Percentiles rank a stretch among this genome's conserved stretches.
Evolutionary conservation across 2,329 filamentous ascomycete genomes (phyloP).

Genomic region (Hysterium pulicare): DNA sequence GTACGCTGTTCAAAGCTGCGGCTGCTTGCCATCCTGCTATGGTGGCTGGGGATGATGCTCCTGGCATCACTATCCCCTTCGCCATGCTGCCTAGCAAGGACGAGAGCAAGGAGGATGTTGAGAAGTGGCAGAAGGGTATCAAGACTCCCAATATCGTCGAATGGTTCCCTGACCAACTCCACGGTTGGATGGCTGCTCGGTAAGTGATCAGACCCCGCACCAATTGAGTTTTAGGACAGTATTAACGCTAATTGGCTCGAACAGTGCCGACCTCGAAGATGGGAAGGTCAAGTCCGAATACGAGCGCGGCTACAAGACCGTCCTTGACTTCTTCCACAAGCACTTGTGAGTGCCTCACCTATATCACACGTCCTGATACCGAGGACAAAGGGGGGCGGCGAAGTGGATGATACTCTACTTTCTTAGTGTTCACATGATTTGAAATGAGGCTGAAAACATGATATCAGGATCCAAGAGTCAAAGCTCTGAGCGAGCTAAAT

Average conservation of each 20-base stretch:
- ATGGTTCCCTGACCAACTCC: slow-evolving; percentile 48
- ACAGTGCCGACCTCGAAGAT: slow-evolving; percentile 44
- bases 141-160: slow-evolving; percentile 47
- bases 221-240: no score
- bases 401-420: no score
- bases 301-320: slow-evolving; percentile 47
- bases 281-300: slow-evolving; percentile 49
- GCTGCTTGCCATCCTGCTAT: slow-evolving; percentile 58
- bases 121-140: slow-evolving; percentile 47
- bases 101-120: slow-evolving; percentile 52
- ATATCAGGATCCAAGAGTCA: no score
- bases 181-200: slow-evolving; percentile 45
- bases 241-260: no score
- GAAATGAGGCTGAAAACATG: no score
- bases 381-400: no score
- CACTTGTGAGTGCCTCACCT: slow-evolving; percentile 43
- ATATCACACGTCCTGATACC: no score
- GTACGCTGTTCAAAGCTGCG: slow-evolving; percentile 56
- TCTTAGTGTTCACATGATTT: no score
- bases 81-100: slow-evolving; percentile 57
- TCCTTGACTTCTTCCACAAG: slow-evolving; percentile 53
- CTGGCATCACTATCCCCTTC: slow-evolving; percentile 55
- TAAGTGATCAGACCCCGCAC: no score
- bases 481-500: no score
- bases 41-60: slow-evolving; percentile 57